These are phyloP conservation scores for Solanum corneliomulleri DNA, from an alignment of 257 asterid species.

Conservation along the genomic window DNA sequence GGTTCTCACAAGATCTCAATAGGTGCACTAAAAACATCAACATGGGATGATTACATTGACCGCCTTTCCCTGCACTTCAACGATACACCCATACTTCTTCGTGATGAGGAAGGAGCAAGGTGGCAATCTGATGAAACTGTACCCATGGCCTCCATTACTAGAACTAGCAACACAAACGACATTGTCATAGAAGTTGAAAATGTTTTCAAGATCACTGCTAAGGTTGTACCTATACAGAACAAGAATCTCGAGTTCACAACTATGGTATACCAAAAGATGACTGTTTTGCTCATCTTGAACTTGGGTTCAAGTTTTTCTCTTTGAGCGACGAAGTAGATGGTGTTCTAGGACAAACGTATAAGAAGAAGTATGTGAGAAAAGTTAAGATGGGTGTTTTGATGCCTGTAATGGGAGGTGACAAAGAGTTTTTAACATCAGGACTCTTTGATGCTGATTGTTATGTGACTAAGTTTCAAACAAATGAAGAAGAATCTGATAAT, in stretches of 20 bases:
- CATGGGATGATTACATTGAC: slow-evolving; percentile 5
- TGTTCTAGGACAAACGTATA: slow-evolving; percentile 11
- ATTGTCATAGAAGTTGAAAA: slow-evolving; percentile 1
- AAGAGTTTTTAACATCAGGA: neutral
- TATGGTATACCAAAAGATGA: slow-evolving; percentile 7
- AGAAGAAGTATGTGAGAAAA: slow-evolving; percentile 1
- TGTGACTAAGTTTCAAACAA: neutral
- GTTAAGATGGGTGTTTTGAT: slow-evolving; percentile 6
- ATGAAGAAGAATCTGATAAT: neutral
- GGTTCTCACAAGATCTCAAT: neutral
- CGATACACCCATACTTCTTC: neutral
- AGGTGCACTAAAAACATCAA: neutral
- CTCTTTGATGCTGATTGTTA: slow-evolving; percentile 2
- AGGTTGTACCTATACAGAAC: slow-evolving; percentile 6
- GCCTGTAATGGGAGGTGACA: slow-evolving; percentile 9
- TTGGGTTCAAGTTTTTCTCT: slow-evolving; percentile 6
- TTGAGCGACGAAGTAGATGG: slow-evolving; percentile 1
- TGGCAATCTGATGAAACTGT: slow-evolving; percentile 1
- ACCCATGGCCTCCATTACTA: neutral
- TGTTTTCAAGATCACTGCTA: neutral
- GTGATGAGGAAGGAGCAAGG: neutral
- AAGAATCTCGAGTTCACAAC: slow-evolving; percentile 9
- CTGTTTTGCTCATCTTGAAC: slow-evolving; percentile 14
- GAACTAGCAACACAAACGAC: neutral
- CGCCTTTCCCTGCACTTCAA: neutral